Conservation (phyloP, 345 rosid genomes). For the Murraya paniculata region DNA sequence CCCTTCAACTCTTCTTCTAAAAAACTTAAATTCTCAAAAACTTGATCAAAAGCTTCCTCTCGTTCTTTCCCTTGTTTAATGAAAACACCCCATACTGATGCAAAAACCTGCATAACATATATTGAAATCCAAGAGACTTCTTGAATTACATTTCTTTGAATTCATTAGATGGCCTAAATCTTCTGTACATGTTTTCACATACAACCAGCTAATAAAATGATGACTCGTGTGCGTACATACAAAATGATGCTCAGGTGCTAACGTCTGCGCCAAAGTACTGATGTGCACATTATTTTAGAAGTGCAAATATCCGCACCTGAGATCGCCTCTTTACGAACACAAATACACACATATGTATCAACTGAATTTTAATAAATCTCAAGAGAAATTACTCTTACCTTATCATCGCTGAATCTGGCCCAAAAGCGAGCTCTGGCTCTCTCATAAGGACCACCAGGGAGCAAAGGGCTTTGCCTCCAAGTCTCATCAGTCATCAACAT, state of each 20-base stretch:
- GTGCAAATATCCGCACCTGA: no score
- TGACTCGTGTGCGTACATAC: no score
- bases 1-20: constrained; percentile 36
- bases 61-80: constrained; percentile 23
- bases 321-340: no score
- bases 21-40: constrained; percentile 20
- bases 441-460: constrained; percentile 26
- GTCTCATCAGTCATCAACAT: constrained; percentile 37
- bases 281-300: no score
- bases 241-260: background rate
- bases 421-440: constrained; percentile 27
- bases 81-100: constrained; percentile 22
- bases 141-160: no score
- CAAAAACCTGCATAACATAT: constrained; percentile 14
- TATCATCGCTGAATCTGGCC: constrained; percentile 33
- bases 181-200: background rate
- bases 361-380: no score
- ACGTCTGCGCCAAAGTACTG: no score
- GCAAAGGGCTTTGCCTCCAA: constrained; percentile 29
- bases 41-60: constrained; percentile 20
- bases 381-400: constrained; percentile 9
- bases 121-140: background rate
- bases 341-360: no score
- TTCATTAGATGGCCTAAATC: no score
- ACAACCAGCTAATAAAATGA: no score